Evolutionary conservation across 2,329 filamentous ascomycete genomes (phyloP).

Genomic region (Trichoderma semiorbis): DNA sequence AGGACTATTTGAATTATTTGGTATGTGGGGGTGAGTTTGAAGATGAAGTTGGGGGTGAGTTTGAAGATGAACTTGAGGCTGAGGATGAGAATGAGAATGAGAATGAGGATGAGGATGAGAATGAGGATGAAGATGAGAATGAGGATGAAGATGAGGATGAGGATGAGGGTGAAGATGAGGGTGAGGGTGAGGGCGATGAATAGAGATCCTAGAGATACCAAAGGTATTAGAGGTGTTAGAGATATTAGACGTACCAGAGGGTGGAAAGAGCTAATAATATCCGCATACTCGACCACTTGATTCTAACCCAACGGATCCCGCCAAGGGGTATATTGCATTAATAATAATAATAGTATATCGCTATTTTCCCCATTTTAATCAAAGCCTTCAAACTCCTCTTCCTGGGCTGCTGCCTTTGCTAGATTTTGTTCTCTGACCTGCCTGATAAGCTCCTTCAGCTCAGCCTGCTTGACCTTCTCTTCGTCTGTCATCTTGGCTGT

Average conservation of each 20-base stretch:
- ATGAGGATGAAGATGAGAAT: conserved; percentile 19
- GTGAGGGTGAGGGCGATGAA: background rate
- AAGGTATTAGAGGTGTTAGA: background rate
- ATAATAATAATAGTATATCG: background rate
- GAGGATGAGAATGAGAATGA: conserved; percentile 19
- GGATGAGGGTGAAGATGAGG: background rate
- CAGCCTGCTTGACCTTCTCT: conserved; percentile 59
- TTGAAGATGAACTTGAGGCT: too few relatives aligned
- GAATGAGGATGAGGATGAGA: too few relatives aligned
- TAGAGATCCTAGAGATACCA: background rate
- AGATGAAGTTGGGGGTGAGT: background rate
- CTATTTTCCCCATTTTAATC: conserved; percentile 34
- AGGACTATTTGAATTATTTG: background rate
- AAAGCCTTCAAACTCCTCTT: conserved; percentile 59
- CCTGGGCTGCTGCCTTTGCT: conserved; percentile 38
- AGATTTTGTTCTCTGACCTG: conserved; percentile 59
- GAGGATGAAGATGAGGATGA: background rate
- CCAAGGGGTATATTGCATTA: background rate
- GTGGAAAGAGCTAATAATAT: too few relatives aligned
- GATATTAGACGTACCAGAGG: too few relatives aligned
- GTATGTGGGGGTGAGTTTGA: background rate
- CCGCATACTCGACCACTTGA: background rate
- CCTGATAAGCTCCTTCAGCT: conserved; percentile 62
- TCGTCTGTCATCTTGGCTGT: conserved; percentile 66
- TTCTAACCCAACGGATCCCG: background rate